phyloP scores from a whole-genome alignment of 2,329 filamentous ascomycete genomes.

The Xylaria multiplex region DNA sequence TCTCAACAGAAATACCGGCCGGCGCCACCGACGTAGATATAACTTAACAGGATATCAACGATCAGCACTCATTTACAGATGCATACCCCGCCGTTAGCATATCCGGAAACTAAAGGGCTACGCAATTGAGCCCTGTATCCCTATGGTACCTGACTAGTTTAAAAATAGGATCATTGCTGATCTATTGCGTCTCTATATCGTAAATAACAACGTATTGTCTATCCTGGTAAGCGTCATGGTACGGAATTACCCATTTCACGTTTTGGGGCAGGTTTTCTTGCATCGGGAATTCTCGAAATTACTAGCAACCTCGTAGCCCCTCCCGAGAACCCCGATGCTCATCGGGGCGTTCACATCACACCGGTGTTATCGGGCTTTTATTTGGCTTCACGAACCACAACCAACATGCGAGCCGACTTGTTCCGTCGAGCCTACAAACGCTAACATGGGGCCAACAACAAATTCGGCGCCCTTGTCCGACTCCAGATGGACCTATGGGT shows the following conservation, averaged over 20 bases:
- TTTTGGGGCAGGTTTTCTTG: background rate
- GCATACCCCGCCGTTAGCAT: slow-evolving; percentile 5
- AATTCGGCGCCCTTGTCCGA: background rate
- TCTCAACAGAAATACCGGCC: background rate
- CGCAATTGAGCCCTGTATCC: background rate
- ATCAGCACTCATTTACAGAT: background rate
- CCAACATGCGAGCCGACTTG: background rate
- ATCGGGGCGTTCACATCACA: background rate
- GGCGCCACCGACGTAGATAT: background rate
- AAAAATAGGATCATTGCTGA: background rate
- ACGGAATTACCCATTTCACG: background rate
- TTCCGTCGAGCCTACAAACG: background rate
- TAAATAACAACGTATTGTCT: background rate
- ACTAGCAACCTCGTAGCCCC: background rate
- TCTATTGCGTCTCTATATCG: slow-evolving; percentile 2
- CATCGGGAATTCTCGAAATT: slow-evolving; percentile 5
- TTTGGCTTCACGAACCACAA: slow-evolving; percentile 5
- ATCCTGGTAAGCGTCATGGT: background rate
- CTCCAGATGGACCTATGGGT: background rate
- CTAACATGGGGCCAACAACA: background rate
- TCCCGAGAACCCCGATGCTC: background rate
- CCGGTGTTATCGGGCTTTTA: slow-evolving; percentile 5
- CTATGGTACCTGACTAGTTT: background rate
- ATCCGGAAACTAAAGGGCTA: background rate
- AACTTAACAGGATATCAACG: background rate